These are phyloP conservation scores for Santalum album DNA, from an alignment of 164 flowering plant genomes.

Conservation along the genomic window DNA sequence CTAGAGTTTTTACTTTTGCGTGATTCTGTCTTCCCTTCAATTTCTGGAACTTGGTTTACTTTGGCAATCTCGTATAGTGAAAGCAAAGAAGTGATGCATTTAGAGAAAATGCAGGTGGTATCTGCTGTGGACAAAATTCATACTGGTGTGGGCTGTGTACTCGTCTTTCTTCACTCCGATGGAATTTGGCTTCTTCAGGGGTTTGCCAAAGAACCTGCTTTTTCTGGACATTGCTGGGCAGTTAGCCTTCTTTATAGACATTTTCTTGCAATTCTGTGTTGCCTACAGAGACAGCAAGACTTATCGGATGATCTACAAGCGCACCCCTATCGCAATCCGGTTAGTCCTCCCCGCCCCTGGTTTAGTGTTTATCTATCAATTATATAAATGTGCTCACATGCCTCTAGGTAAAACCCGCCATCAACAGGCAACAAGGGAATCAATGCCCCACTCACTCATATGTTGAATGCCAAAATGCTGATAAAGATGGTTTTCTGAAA, in stretches of 20 bases:
- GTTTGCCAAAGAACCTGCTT: constrained; percentile 58
- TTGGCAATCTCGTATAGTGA: too few species aligned
- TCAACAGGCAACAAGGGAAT: too few species aligned
- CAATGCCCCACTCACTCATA: too few species aligned
- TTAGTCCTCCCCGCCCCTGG: constrained; percentile 11
- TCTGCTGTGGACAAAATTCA: constrained; percentile 56
- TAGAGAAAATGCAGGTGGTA: constrained; percentile 56
- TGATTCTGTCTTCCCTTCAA: too few species aligned
- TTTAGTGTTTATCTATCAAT: background rate
- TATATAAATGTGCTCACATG: background rate
- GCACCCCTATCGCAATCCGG: constrained; percentile 62
- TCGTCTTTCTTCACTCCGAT: constrained; percentile 92
- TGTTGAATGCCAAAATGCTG: too few species aligned
- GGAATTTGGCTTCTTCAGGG: constrained; percentile 95
- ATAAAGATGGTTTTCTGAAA: too few species aligned
- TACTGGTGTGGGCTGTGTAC: constrained; percentile 80
- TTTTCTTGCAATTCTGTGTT: constrained; percentile 57
- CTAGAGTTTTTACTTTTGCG: too few species aligned
- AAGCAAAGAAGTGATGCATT: too few species aligned
- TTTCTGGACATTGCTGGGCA: constrained; percentile 74
- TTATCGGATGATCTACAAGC: constrained; percentile 57
- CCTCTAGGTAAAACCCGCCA: too few species aligned
- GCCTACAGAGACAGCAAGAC: constrained; percentile 71
- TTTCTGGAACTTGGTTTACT: too few species aligned
- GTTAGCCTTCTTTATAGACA: constrained; percentile 70